Percentiles rank a stretch among this genome's conserved stretches.
phyloP scores from a whole-genome alignment of 176 grass and related monocot species.

The Oryza meridionalis region DNA sequence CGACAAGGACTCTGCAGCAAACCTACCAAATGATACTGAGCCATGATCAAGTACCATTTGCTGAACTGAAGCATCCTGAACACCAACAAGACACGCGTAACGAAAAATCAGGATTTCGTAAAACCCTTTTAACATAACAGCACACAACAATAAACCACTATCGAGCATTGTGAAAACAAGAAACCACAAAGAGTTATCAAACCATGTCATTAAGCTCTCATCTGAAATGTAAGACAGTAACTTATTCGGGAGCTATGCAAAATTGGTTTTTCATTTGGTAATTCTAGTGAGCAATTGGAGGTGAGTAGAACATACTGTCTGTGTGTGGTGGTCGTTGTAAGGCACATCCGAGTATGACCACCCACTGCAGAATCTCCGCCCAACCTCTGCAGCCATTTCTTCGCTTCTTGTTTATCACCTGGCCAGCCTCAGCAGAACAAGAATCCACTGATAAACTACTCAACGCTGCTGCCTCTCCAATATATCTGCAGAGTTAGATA shows the following conservation, averaged over 20 bases:
- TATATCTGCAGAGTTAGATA: conserved; percentile 37
- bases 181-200: conserved; percentile 2
- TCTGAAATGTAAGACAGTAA: not conserved
- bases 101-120: not conserved
- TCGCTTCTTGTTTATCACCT: not conserved
- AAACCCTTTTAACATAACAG: not conserved
- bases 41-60: conserved; percentile 77
- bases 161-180: not conserved
- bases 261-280: not conserved
- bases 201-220: not conserved
- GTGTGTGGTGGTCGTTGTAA: conserved; percentile 31
- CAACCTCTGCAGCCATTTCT: conserved; percentile 66
- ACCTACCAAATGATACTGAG: conserved; percentile 82
- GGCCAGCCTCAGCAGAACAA: conserved; percentile 21
- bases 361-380: conserved; percentile 35
- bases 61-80: conserved; percentile 55
- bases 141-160: not conserved
- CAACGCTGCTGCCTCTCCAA: not conserved
- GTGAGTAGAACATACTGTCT: conserved; percentile 35
- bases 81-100: not conserved
- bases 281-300: not conserved
- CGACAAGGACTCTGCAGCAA: conserved; percentile 64
- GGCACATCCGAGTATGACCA: conserved; percentile 52
- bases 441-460: not conserved
- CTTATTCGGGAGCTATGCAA: not conserved